Evolutionary conservation across 257 asterid genomes (phyloP), one percentile per base, ranked within the genome.

Genomic region (Ophiorrhiza pumila): DNA sequence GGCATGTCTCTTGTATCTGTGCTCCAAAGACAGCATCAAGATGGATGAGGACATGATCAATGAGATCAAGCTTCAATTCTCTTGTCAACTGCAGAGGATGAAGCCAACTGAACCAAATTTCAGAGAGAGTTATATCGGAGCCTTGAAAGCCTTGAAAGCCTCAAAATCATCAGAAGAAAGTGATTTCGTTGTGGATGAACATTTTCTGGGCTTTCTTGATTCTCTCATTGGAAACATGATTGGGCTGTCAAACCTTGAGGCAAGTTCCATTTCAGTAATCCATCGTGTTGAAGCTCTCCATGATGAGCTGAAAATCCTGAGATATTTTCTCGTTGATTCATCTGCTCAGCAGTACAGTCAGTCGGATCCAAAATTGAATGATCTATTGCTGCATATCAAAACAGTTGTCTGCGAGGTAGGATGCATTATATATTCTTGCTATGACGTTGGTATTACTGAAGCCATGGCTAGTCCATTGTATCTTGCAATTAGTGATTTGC

Each of bases 201-300:
- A 1, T 42, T 29, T 22, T 29, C 6, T 41, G 4, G 47, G 11
- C 1, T 53, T 67, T 57, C 57, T 74, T 55, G 60, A 55, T n/a
- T 56, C 78, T 56, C 68, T 74, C 68, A 42, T 63, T 13, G 71
- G 5, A 18, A 59, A 47, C 50, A 17, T 57, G 47, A 1, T 57
- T 42, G 45, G 37, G n/a, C n/a, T n/a, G n/a, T n/a, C 18, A 2
- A 25, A 43, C 15, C n/a, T 22, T 10, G 20, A 75, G 52, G 50
- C 12, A 31, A 42, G 50, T 22, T 57, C 27, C 35, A 3, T 15
- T 3, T 39, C 63, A 29, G 35, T 7, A 15, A 45, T 17, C 11
- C 49, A 41, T 57, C 47, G 12, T 11, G 9, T 74, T 10, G 41
- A 37, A 20, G 4, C 1, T 18, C 13, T 74, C 8, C 29, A 66